A percentile compares a stretch with the other conserved stretches of the same genome.
These are phyloP conservation scores for Neurospora tetraspora DNA, from an alignment of 495 filamentous ascomycete genomes.

Conservation along the genomic window DNA sequence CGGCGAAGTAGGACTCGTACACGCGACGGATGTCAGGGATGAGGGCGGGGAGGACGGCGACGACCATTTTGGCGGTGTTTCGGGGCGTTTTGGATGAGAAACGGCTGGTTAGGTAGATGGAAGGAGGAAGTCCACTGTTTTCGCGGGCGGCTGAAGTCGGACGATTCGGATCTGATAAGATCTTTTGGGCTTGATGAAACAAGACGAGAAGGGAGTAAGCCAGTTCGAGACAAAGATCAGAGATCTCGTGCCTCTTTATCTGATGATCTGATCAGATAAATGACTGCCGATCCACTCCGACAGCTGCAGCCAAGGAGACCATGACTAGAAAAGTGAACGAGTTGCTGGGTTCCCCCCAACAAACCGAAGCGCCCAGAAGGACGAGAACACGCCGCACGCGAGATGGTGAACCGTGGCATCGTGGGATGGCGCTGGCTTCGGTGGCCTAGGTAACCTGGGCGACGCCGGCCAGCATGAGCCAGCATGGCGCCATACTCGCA, in stretches of 20 bases:
- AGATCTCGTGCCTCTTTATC: not conserved
- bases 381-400: not conserved
- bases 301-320: not conserved
- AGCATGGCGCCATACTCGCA: not conserved
- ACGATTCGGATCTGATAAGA: not conserved
- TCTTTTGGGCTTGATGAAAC: not conserved
- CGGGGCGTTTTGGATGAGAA: not conserved
- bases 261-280: not conserved
- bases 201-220: not conserved
- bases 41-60: constrained; percentile 24
- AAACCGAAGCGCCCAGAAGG: not conserved
- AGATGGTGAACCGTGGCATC: not conserved
- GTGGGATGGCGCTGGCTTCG: not conserved
- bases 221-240: not conserved
- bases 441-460: not conserved
- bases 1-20: constrained; percentile 28
- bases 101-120: not conserved
- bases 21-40: constrained; percentile 26
- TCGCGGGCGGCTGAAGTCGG: not conserved
- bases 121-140: not conserved
- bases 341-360: not conserved
- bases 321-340: not conserved
- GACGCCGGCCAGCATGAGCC: not conserved
- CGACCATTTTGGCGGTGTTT: constrained; percentile 15
- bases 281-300: not conserved